Conservation (phyloP, 257 asterid genomes). For the Salvia miltiorrhiza region DNA sequence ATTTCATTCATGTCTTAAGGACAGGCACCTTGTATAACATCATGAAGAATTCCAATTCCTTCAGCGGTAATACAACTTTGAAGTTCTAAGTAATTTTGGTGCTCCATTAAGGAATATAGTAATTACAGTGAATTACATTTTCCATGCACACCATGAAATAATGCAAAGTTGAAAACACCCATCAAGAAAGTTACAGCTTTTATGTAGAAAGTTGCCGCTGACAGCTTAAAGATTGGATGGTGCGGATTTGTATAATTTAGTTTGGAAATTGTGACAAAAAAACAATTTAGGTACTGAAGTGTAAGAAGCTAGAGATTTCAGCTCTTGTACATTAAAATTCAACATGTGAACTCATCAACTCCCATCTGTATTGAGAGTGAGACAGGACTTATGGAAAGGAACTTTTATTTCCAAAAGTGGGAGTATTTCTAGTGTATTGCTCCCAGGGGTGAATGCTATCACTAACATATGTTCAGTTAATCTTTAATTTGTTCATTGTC, state of each 20-base stretch:
- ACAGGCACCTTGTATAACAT: constrained; percentile 16
- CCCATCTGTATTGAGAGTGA: background rate
- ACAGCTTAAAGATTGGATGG: background rate
- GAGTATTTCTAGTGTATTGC: background rate
- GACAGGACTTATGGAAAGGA: background rate
- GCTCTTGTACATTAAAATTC: background rate
- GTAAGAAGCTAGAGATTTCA: background rate
- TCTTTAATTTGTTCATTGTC: background rate
- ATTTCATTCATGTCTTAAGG: background rate
- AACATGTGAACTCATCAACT: background rate
- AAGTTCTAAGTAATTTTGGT: constrained; percentile 7
- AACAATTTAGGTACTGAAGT: background rate
- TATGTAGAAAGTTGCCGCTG: background rate
- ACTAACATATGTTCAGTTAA: background rate
- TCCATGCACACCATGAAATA: background rate
- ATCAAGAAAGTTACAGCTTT: background rate
- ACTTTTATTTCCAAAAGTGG: background rate
- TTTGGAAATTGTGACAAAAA: background rate
- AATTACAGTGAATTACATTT: too few relatives aligned
- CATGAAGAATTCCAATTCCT: background rate
- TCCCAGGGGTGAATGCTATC: background rate
- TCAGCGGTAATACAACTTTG: background rate
- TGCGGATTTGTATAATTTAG: background rate
- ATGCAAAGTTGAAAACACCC: background rate
- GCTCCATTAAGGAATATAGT: background rate